phyloP scores from a whole-genome alignment of 768 basidiomycete species.

The Lentinula lateritia region DNA sequence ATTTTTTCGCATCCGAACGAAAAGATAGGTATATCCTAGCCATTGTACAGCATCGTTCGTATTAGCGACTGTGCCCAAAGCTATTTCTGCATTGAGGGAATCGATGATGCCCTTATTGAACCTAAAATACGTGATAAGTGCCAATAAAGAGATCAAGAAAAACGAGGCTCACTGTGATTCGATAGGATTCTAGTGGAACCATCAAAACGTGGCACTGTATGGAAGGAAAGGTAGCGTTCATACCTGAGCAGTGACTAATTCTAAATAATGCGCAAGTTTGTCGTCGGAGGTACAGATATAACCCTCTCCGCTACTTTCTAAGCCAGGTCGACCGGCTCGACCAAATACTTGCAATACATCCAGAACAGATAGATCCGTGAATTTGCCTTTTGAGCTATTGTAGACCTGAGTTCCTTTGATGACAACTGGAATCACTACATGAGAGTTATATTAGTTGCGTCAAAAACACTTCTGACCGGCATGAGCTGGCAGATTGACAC shows the following conservation, averaged over 20 bases:
- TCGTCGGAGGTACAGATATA: slow-evolving; percentile 96
- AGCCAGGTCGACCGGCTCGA: slow-evolving; percentile 83
- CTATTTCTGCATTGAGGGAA: slow-evolving; percentile 90
- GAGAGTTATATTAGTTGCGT: slow-evolving; percentile 3
- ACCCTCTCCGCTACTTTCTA: slow-evolving; percentile 92
- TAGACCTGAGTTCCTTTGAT: slow-evolving; percentile 99
- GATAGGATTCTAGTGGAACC: slow-evolving; percentile 70
- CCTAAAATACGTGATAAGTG: slow-evolving; percentile 25
- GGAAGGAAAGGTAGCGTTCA: slow-evolving; percentile 8
- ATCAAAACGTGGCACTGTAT: not conserved
- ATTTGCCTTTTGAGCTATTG: slow-evolving; percentile 83
- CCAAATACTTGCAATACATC: slow-evolving; percentile 98
- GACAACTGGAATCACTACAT: slow-evolving; percentile 47
- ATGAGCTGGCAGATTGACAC: slow-evolving; percentile 97
- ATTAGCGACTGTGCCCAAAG: slow-evolving; percentile 89
- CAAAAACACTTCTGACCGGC: slow-evolving; percentile 52
- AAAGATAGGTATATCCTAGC: slow-evolving; percentile 96
- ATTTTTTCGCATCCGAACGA: slow-evolving; percentile 91
- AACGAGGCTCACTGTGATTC: slow-evolving; percentile 75
- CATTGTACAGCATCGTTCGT: slow-evolving; percentile 84
- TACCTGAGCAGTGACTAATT: slow-evolving; percentile 84
- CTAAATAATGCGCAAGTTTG: slow-evolving; percentile 86
- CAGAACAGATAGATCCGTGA: slow-evolving; percentile 88
- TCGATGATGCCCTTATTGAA: slow-evolving; percentile 86
- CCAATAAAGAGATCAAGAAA: not conserved